These are phyloP conservation scores for Paramecium primaurelia DNA, from an alignment of 73 alveolate genomes.

Conservation along the genomic window DNA sequence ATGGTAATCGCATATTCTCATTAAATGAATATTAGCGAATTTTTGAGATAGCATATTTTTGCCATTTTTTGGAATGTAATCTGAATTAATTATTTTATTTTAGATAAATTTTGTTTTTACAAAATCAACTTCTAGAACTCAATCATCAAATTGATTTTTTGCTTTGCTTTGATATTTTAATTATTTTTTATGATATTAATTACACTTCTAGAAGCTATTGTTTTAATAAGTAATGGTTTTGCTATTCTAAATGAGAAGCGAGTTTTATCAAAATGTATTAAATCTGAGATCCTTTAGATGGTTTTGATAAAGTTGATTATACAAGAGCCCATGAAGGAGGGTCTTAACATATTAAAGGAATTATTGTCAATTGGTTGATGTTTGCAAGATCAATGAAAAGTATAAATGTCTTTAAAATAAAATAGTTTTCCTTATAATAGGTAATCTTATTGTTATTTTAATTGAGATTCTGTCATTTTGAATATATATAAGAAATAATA, in stretches of 20 bases:
- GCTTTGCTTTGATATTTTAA: background rate
- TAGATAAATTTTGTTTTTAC: too few relatives aligned
- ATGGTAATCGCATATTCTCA: background rate
- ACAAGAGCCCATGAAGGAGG: constrained; percentile 3
- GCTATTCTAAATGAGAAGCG: constrained; percentile 37
- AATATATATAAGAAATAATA: background rate
- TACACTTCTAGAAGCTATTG: background rate
- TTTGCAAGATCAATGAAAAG: constrained; percentile 44
- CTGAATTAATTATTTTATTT: background rate
- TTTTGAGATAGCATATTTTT: background rate
- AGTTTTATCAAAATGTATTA: constrained; percentile 16
- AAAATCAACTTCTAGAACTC: too few relatives aligned
- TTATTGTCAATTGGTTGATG: constrained; percentile 31
- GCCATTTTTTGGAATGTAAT: constrained; percentile 4
- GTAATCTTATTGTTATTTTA: background rate
- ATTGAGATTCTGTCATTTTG: background rate
- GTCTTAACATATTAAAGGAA: background rate
- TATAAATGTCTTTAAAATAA: background rate
- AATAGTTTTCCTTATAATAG: background rate
- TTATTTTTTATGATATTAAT: background rate
- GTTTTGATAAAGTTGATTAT: constrained; percentile 5
- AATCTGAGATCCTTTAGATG: background rate
- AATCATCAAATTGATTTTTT: too few relatives aligned
- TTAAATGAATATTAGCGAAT: background rate
- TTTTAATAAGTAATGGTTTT: background rate